Percentiles rank a stretch among this genome's conserved stretches.
These are phyloP conservation scores for Epichloe sp. DNA, from an alignment of 2,329 filamentous ascomycete genomes.

Conservation along the genomic window DNA sequence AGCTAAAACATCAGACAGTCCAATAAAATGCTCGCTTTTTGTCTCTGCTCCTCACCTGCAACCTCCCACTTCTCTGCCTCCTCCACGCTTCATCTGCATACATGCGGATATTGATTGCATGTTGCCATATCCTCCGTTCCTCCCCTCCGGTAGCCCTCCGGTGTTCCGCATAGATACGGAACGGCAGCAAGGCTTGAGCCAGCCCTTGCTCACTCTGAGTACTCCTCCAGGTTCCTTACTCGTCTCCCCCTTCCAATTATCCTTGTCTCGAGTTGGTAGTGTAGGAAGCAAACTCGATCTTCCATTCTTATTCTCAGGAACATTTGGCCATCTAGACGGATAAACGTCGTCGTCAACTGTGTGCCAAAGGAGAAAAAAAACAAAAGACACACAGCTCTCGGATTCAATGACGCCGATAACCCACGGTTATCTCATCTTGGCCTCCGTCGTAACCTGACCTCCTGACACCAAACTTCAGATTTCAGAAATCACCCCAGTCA, in stretches of 20 bases:
- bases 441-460: slow-evolving; percentile 37
- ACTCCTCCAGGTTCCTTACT: neutral
- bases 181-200: neutral
- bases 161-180: neutral
- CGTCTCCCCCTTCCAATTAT: neutral
- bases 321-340: neutral
- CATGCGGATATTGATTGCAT: neutral
- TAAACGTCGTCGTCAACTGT: neutral
- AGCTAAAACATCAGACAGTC: neutral
- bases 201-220: neutral
- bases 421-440: slow-evolving; percentile 43
- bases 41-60: slow-evolving; percentile 1
- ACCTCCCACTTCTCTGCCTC: slow-evolving; percentile 1
- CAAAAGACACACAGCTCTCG: neutral
- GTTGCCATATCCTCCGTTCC: neutral
- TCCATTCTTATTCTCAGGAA: neutral
- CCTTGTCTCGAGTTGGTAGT: neutral
- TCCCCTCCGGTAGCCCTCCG: neutral
- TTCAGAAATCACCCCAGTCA: neutral
- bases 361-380: neutral
- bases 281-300: neutral
- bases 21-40: neutral
- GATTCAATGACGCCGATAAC: slow-evolving; percentile 43
- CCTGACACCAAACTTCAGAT: neutral
- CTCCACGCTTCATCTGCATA: neutral